Base-by-base conservation (phyloP, 139 green algal genomes). In the Closterium sp. region DNA sequence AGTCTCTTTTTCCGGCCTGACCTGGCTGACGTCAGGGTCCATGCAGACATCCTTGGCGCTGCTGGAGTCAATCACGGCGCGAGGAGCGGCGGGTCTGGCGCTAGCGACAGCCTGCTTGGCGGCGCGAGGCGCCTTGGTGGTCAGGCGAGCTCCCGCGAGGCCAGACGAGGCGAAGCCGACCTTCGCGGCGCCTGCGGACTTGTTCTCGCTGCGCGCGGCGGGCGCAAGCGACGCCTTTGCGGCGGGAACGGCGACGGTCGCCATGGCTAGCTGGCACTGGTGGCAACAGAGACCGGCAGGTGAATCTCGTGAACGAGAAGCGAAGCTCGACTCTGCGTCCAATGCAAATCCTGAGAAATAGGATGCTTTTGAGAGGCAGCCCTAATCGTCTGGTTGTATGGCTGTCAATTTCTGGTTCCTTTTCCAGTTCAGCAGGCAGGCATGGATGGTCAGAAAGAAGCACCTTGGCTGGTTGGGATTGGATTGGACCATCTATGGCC, bases 31-130 rank as follows among this genome's bases (percentile, higher is more conserved):
- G 88, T 93, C 90, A 32, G 90, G 90, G n/a, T 93, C 88, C 87
- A 93, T 30, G 32, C 88, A 93, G 91, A 28, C 95, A 34, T 95
- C 64, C 55, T 30, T 32, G 19, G 91, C 76, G 23, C 93, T 33
- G 34, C 84, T 86, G 69, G 91, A 94, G n/a, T 95, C 91, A 31
- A 92, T 93, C 25, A 95, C 91, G 91, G 92, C 91, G 25, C 87
- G 25, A 30, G 89, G 89, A 69, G 89, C 89, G 87, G 89, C 89
- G 55, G 89, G 34, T 30, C 25, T 30, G 19, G 89, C 86, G 33
- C 32, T 31, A 32, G n/a, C 25, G 3, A 10, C 30, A 33, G n/a
- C 32, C 32, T 89, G 55, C 32, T 84, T 89, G 55, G 55, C 55
- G 16, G 55, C 55, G 16, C 55, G 55, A 76, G 55, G 55, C 55